These are phyloP conservation scores for Xylaria cubensis DNA, from an alignment of 495 filamentous ascomycete genomes.

Conservation along the genomic window DNA sequence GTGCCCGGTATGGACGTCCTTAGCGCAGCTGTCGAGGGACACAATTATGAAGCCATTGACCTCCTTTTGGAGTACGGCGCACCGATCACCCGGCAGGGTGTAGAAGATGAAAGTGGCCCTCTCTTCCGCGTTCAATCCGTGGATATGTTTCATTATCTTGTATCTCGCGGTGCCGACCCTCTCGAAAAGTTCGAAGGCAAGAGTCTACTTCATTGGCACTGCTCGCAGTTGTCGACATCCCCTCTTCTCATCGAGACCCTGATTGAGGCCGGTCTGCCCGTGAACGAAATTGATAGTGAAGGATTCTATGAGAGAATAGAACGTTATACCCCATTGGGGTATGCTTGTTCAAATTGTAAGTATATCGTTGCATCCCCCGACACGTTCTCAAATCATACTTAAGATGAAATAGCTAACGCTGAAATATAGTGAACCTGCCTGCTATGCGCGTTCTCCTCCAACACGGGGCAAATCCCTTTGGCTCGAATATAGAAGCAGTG, in stretches of 20 bases:
- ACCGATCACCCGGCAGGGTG: background rate
- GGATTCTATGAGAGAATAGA: background rate
- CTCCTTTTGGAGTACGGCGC: background rate
- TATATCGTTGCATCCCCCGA: background rate
- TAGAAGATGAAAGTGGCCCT: background rate
- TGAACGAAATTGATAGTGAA: background rate
- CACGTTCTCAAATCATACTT: background rate
- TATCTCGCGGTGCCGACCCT: background rate
- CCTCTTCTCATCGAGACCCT: background rate
- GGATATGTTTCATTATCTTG: background rate
- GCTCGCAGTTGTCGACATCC: background rate
- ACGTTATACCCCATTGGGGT: background rate
- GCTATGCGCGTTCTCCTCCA: background rate
- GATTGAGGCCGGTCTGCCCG: background rate
- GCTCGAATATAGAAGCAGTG: background rate
- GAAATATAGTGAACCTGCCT: background rate
- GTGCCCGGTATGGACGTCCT: background rate
- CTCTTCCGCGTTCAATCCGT: background rate
- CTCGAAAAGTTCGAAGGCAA: background rate
- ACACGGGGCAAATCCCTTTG: background rate
- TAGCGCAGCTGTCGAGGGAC: background rate
- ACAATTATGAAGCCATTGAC: background rate
- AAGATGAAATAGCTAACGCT: background rate
- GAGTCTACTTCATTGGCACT: constrained; percentile 3
- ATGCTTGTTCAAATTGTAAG: constrained; percentile 2